Evolutionary conservation across 805 yeast genomes (phyloP).

Genomic region (Candida orba): DNA sequence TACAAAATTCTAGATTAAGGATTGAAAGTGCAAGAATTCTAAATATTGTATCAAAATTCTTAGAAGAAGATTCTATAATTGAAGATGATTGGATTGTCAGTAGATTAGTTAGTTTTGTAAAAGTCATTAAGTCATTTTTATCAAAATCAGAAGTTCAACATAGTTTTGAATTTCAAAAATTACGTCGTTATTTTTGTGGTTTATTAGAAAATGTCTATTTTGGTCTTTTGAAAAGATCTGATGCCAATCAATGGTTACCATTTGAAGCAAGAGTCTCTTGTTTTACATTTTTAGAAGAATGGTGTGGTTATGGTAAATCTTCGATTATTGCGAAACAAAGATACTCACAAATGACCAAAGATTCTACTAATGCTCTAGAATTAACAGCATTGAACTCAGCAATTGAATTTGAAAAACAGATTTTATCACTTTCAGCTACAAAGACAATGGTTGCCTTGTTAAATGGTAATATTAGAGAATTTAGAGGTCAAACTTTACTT

Average conservation of each 20-base stretch:
- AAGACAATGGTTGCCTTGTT: conserved; percentile 82
- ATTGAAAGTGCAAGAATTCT: conserved; percentile 76
- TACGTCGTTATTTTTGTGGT: conserved; percentile 79
- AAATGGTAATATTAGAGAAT: conserved; percentile 57
- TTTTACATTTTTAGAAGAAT: conserved; percentile 75
- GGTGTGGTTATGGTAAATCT: conserved; percentile 88
- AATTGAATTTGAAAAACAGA: conserved; percentile 70
- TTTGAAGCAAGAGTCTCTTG: conserved; percentile 81
- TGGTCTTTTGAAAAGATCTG: conserved; percentile 40
- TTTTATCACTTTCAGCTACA: conserved; percentile 62
- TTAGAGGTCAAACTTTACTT: conserved; percentile 43
- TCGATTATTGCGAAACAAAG: conserved; percentile 56
- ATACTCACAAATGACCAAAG: conserved; percentile 48
- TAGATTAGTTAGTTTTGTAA: conserved; percentile 54
- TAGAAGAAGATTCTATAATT: conserved; percentile 41
- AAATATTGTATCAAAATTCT: conserved; percentile 59
- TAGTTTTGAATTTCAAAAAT: conserved; percentile 63
- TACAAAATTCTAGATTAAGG: conserved; percentile 42
- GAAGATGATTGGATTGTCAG: conserved; percentile 64
- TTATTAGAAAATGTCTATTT: conserved; percentile 67
- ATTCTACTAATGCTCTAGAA: conserved; percentile 30
- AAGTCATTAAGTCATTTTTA: conserved; percentile 53
- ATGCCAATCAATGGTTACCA: conserved; percentile 56
- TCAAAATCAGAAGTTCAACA: conserved; percentile 51
- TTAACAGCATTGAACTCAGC: conserved; percentile 56